Percentiles rank a stretch among this genome's conserved stretches.
These are phyloP conservation scores for Eutrema salsugineum DNA, from an alignment of 441 rosid genomes.

Conservation along the genomic window DNA sequence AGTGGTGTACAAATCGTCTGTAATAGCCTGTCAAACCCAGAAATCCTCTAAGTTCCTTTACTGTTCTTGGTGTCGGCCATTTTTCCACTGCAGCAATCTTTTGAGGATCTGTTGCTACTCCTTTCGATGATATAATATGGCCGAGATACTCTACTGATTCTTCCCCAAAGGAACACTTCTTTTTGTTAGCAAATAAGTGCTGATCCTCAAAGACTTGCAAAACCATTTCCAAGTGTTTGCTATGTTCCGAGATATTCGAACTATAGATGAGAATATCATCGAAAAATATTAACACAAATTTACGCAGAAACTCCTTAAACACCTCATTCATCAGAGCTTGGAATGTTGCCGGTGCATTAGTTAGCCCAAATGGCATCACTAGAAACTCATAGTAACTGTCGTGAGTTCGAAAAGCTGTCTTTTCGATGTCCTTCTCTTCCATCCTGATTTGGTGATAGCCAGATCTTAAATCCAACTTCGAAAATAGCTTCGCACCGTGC, in stretches of 20 bases:
- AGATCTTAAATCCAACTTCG: rapidly evolving
- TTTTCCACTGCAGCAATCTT: background rate
- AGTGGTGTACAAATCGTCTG: background rate
- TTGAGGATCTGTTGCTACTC: background rate
- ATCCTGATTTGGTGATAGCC: background rate
- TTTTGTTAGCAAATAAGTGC: too few species aligned
- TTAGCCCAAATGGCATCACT: background rate
- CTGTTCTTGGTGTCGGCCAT: background rate
- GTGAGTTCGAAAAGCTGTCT: background rate
- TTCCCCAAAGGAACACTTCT: background rate
- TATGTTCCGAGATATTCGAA: background rate
- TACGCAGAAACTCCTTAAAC: background rate
- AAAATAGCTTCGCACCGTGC: background rate
- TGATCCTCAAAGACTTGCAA: too few species aligned
- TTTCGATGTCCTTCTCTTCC: background rate
- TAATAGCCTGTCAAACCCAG: background rate
- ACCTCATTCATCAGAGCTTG: background rate
- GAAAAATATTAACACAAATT: too few species aligned
- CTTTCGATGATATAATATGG: background rate
- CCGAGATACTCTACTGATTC: background rate
- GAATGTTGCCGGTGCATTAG: background rate
- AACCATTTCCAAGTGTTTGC: background rate
- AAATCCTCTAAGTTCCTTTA: background rate
- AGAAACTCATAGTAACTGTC: background rate
- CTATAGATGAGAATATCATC: background rate